These are phyloP conservation scores for Stephanodiscus triporus DNA, from an alignment of 108 stramenopile genomes.

Conservation along the genomic window DNA sequence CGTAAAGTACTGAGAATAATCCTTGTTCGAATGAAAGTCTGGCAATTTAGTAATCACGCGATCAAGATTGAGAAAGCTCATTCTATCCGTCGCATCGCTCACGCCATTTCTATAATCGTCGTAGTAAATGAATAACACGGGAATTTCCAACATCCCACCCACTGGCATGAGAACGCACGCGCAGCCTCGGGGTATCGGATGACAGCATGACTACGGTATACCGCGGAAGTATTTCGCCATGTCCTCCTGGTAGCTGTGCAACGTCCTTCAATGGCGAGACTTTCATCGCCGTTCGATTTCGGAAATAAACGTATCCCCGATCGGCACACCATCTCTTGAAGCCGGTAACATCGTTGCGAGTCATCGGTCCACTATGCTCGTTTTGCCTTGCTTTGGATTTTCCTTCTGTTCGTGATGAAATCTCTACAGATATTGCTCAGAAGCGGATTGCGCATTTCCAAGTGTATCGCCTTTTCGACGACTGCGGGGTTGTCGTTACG, in stretches of 20 bases:
- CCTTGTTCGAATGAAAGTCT: constrained; percentile 31
- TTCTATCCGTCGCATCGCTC: constrained; percentile 40
- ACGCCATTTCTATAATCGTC: constrained; percentile 64
- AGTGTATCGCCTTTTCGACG: constrained; percentile 60
- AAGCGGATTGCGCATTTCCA: constrained; percentile 76
- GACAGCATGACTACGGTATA: constrained; percentile 69
- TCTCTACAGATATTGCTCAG: constrained; percentile 71
- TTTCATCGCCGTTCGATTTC: constrained; percentile 23
- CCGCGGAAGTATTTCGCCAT: constrained; percentile 39
- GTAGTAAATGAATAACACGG: constrained; percentile 56
- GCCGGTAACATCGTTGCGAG: constrained; percentile 45
- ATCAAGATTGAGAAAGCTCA: constrained; percentile 54
- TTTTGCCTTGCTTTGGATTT: constrained; percentile 31
- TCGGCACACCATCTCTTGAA: constrained; percentile 67
- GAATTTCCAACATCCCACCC: constrained; percentile 53
- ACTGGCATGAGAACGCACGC: constrained; percentile 52
- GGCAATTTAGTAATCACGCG: constrained; percentile 9
- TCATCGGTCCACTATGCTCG: constrained; percentile 29
- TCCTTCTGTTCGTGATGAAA: constrained; percentile 62
- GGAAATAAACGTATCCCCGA: constrained; percentile 45
- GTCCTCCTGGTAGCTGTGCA: constrained; percentile 16
- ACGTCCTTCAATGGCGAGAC: constrained; percentile 19
- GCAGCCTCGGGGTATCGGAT: too few species aligned
- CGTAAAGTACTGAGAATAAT: constrained; percentile 46
- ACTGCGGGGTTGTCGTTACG: constrained; percentile 34